Base-by-base conservation (phyloP, 768 basidiomycete species). In the Podaxis carcinomalis region DNA sequence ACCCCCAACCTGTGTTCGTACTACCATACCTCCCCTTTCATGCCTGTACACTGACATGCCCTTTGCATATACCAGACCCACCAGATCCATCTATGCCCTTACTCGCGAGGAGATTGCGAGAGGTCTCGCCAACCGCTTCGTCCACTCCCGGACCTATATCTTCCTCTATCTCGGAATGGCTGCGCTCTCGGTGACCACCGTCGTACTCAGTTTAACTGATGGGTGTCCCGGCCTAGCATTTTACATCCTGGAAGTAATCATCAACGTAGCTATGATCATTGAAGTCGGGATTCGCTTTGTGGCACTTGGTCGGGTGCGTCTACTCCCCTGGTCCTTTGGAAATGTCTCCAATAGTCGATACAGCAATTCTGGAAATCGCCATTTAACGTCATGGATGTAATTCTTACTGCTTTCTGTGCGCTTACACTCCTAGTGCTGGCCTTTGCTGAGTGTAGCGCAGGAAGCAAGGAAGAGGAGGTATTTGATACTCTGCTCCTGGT, bases 281-380 rank as follows among this genome's bases (percentile, higher is more conserved):
- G 97, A 99, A 78, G 97, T 99, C 16, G 82, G 80, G 1, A 90
- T 96, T 62, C 86, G 97, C 42, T 89, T 98, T 70, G 79, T 98
- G 61, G 97, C 97, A 1, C 91, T 97, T 68, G 96, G 96, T 63
- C 83, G 85, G 73, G 96, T 98, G 68, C 68, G 92, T 39, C 19
- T 11, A 35, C 25, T 39, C 19, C 36, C 39, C n/a, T 47, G 10
- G 36, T 47, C 51, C 32, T 9, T 58, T 25, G 6, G 32, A 21
- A 25, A 27, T 28, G 49, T 44, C 39, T 55, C 59, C 60, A 46
- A 65, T 51, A 19, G 35, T 37, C 46, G 42, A 60, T 56, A 42
- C 70, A 95, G 94, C 91, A 94, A 93, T 97, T 97, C 78, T 95
- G 93, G 93, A 90, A 85, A 71, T 92, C 92, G n/a, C 87, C 88